Conservation (phyloP, 495 filamentous ascomycete species). For the Podospora didyma region DNA sequence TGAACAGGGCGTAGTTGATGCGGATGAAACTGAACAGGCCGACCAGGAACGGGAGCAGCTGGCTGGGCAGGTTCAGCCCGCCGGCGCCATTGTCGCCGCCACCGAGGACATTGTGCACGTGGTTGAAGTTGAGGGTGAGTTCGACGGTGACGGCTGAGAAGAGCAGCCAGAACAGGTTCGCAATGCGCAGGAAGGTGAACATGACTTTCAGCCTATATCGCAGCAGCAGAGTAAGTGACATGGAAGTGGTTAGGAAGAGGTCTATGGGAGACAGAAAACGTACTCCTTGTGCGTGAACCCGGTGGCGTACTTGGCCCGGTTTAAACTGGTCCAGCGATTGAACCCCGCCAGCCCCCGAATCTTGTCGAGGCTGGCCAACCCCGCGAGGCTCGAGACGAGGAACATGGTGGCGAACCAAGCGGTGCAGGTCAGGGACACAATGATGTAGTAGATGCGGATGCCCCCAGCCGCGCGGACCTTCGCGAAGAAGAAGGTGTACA, state of each 20-base stretch:
- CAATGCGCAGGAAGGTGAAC: slow-evolving; percentile 17
- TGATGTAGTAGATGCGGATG: slow-evolving; percentile 18
- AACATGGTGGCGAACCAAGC: slow-evolving; percentile 22
- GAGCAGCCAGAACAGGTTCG: slow-evolving; percentile 25
- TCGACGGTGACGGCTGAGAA: slow-evolving; percentile 22
- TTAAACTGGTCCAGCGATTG: slow-evolving; percentile 6
- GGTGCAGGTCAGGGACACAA: slow-evolving; percentile 14
- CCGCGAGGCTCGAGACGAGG: slow-evolving; percentile 16
- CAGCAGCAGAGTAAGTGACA: background rate
- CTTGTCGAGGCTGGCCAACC: slow-evolving; percentile 4
- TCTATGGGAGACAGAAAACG: background rate
- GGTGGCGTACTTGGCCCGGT: slow-evolving; percentile 17
- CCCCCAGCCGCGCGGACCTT: slow-evolving; percentile 16
- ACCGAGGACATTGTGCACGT: slow-evolving; percentile 18
- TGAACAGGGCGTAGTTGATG: slow-evolving; percentile 16
- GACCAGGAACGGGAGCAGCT: slow-evolving; percentile 21
- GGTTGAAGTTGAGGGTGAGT: slow-evolving; percentile 24
- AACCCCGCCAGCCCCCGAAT: slow-evolving; percentile 6
- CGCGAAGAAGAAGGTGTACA: slow-evolving; percentile 27
- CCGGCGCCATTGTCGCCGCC: slow-evolving; percentile 10
- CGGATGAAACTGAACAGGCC: slow-evolving; percentile 22
- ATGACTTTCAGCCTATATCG: slow-evolving; percentile 13
- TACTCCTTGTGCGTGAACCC: slow-evolving; percentile 22
- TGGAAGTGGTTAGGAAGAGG: background rate
- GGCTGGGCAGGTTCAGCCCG: slow-evolving; percentile 15